A percentile compares a stretch with the other conserved stretches of the same genome.
phyloP scores from a whole-genome alignment of 2,329 filamentous ascomycete species.

The Pseudocercospora vitis region DNA sequence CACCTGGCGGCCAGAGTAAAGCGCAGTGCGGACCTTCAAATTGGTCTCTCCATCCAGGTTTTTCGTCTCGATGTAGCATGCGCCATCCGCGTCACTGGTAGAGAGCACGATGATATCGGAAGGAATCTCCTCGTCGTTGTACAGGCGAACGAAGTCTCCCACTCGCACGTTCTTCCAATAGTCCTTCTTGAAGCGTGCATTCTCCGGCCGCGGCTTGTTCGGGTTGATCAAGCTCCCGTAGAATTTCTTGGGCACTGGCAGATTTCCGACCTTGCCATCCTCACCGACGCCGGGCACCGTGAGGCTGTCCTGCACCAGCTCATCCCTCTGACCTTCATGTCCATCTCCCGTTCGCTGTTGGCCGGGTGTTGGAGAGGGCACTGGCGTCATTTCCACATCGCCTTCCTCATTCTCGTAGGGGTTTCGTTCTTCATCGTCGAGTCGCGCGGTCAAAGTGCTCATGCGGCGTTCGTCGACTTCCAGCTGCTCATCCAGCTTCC shows the following conservation, averaged over 20 bases:
- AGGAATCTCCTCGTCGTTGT: constrained; percentile 93
- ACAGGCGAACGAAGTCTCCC: constrained; percentile 93
- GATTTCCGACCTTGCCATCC: constrained; percentile 25
- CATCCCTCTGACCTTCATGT: constrained; percentile 21
- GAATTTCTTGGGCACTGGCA: constrained; percentile 48
- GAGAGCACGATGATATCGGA: constrained; percentile 90
- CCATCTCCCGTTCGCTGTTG: constrained; percentile 39
- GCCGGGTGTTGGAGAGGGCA: constrained; percentile 73
- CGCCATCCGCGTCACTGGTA: constrained; percentile 89
- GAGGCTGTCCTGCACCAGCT: constrained; percentile 27
- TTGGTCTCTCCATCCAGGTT: constrained; percentile 98
- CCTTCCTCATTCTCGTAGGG: constrained; percentile 56
- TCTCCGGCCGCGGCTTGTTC: constrained; percentile 62
- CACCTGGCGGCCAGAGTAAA: constrained; percentile 78
- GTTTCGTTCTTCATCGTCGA: constrained; percentile 40
- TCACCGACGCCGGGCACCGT: constrained; percentile 31
- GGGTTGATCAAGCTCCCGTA: constrained; percentile 74
- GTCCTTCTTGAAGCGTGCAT: constrained; percentile 85
- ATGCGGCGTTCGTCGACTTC: constrained; percentile 50
- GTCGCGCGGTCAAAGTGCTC: constrained; percentile 50
- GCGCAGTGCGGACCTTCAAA: constrained; percentile 86
- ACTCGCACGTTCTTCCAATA: constrained; percentile 95
- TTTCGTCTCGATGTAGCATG: constrained; percentile 97
- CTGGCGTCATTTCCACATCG: constrained; percentile 88
- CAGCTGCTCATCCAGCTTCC: constrained; percentile 51